These are phyloP conservation scores for Prunus dulcis DNA, from an alignment of 306 rosid genomes.

Conservation along the genomic window DNA sequence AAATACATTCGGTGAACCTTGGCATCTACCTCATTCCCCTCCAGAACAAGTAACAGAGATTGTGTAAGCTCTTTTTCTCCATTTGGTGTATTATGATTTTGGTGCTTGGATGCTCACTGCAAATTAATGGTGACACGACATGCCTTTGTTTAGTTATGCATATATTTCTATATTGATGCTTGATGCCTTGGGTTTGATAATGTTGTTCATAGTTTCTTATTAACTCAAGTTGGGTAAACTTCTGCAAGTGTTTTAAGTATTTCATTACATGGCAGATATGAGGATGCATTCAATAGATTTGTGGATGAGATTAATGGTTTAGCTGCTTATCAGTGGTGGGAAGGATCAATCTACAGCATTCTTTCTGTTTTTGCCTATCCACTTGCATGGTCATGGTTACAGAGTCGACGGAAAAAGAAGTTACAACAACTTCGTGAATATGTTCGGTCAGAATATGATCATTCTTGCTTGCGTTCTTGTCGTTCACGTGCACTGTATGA, in stretches of 20 bases:
- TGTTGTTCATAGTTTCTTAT: background rate
- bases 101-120: conserved; percentile 3
- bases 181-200: background rate
- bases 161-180: background rate
- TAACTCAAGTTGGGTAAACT: background rate
- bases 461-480: conserved; percentile 52
- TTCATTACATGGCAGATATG: conserved; percentile 36
- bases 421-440: conserved; percentile 46
- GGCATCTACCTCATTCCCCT: conserved; percentile 52
- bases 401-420: conserved; percentile 40
- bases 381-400: conserved; percentile 54
- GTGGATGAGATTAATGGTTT: conserved; percentile 46
- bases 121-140: background rate
- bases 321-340: conserved; percentile 55
- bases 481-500: conserved; percentile 55
- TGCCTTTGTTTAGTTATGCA: background rate
- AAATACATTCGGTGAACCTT: conserved; percentile 49
- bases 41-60: conserved; percentile 46
- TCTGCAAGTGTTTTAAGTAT: conserved; percentile 9
- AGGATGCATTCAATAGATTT: conserved; percentile 53
- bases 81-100: conserved; percentile 3
- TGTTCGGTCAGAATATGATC: conserved; percentile 55
- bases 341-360: conserved; percentile 46
- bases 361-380: conserved; percentile 43
- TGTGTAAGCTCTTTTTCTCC: conserved; percentile 35